These are phyloP conservation scores for Camellia lanceoleosa DNA, from an alignment of 148 eudicot genomes.

Conservation along the genomic window DNA sequence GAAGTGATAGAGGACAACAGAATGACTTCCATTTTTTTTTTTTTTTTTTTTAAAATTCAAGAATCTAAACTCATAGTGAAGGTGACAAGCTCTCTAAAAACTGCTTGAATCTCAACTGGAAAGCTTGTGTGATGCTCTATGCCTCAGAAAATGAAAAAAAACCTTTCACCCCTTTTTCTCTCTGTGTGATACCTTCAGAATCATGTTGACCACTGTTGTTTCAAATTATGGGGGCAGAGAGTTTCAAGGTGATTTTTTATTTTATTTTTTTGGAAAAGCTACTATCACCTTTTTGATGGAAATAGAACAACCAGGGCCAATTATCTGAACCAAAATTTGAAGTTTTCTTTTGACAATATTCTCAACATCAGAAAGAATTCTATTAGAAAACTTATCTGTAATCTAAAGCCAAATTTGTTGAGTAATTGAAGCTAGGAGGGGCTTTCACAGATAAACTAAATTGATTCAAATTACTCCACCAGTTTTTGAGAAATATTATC, in stretches of 20 bases:
- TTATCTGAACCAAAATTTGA: neutral
- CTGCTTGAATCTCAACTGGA: neutral
- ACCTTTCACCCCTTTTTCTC: neutral
- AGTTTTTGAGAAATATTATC: neutral
- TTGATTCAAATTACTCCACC: neutral
- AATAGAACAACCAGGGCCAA: neutral
- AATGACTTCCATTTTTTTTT: too few species aligned
- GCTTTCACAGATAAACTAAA: neutral
- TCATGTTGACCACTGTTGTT: neutral
- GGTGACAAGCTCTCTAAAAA: neutral
- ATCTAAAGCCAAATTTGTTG: neutral
- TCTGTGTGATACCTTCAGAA: neutral
- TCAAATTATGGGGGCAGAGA: neutral
- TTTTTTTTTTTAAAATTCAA: too few species aligned
- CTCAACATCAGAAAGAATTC: neutral
- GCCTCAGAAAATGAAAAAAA: neutral
- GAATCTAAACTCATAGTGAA: too few species aligned
- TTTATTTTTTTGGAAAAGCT: neutral
- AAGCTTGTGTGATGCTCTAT: slow-evolving; percentile 4
- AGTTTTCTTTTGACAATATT: neutral
- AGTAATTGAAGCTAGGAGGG: neutral
- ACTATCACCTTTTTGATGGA: neutral
- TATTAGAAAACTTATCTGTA: neutral
- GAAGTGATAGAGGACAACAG: neutral
- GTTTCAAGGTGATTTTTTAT: neutral